These are phyloP conservation scores for Pisolithus orientalis DNA, from an alignment of 768 basidiomycete species.

Conservation along the genomic window DNA sequence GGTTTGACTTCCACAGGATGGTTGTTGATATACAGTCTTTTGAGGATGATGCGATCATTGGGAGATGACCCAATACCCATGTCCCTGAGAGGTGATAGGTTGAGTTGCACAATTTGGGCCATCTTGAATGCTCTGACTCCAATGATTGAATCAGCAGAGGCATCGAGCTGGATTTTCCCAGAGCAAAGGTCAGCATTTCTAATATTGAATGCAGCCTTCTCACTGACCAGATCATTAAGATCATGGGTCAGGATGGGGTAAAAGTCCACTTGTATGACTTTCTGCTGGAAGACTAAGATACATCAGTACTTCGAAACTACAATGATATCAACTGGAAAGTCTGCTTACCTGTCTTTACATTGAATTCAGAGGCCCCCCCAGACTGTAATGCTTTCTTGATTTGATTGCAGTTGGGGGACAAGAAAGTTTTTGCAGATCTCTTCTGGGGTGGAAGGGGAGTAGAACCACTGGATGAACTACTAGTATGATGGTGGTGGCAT, in stretches of 20 bases:
- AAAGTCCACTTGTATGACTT: not conserved
- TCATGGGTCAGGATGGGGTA: not conserved
- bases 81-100: not conserved
- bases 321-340: no score
- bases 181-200: not conserved
- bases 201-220: not conserved
- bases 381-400: slow-evolving; percentile 1
- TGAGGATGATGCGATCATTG: not conserved
- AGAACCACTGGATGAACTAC: not conserved
- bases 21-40: not conserved
- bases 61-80: no score
- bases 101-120: slow-evolving; percentile 1
- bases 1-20: not conserved
- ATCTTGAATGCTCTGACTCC: slow-evolving; percentile 6
- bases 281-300: not conserved
- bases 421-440: not conserved
- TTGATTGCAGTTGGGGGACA: not conserved
- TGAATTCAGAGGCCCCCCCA: not conserved
- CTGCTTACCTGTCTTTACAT: slow-evolving; percentile 1
- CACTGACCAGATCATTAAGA: not conserved
- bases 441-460: not conserved
- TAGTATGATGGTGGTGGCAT: not conserved
- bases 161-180: not conserved
- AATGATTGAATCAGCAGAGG: not conserved
- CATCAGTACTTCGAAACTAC: not conserved